Evolutionary conservation across 495 filamentous ascomycete species (phyloP).

Genomic region (Xylaria acuta): DNA sequence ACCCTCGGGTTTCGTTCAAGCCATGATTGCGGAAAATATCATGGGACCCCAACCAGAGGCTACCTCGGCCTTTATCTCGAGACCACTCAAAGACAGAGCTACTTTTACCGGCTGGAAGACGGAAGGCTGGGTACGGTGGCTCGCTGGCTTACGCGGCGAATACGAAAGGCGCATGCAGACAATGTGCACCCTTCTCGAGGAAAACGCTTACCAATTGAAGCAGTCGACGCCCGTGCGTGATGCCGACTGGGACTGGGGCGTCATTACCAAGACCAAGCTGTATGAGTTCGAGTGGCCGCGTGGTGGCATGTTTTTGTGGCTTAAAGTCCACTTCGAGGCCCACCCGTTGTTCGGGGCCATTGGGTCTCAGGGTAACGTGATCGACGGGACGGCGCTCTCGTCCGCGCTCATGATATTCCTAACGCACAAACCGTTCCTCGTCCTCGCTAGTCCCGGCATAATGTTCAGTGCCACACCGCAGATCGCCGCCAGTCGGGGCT

Average conservation of each 20-base stretch:
- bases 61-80: slow-evolving; percentile 41
- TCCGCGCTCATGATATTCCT: slow-evolving; percentile 75
- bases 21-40: slow-evolving; percentile 76
- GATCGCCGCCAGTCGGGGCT: slow-evolving; percentile 60
- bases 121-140: slow-evolving; percentile 88
- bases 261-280: slow-evolving; percentile 72
- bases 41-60: slow-evolving; percentile 66
- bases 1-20: slow-evolving; percentile 87
- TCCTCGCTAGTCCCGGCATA: slow-evolving; percentile 69
- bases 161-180: slow-evolving; percentile 83
- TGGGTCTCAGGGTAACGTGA: slow-evolving; percentile 35
- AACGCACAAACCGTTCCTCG: slow-evolving; percentile 69
- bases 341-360: slow-evolving; percentile 71
- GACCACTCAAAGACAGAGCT: slow-evolving; percentile 34
- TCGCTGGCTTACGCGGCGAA: slow-evolving; percentile 76
- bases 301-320: slow-evolving; percentile 95
- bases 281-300: slow-evolving; percentile 78
- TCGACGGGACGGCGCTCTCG: slow-evolving; percentile 54
- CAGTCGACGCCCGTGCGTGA: slow-evolving; percentile 46
- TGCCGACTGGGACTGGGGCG: slow-evolving; percentile 63
- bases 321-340: slow-evolving; percentile 67
- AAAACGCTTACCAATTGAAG: slow-evolving; percentile 65
- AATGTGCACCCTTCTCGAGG: slow-evolving; percentile 75
- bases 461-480: slow-evolving; percentile 72
- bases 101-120: slow-evolving; percentile 71